Base-by-base conservation (phyloP, 768 basidiomycete species). In the Suillus subaureus region DNA sequence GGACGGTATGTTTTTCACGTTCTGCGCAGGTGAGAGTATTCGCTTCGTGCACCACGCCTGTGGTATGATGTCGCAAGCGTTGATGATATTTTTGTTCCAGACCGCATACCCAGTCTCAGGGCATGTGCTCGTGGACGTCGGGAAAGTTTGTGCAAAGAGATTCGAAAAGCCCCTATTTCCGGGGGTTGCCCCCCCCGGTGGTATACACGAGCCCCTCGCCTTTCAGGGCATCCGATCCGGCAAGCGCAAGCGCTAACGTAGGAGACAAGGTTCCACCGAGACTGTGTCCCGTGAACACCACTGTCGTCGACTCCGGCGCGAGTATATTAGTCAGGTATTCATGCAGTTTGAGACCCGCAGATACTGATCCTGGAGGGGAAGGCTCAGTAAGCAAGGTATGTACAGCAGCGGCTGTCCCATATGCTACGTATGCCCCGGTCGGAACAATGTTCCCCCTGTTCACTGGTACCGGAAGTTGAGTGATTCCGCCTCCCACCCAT, bases 51-150 rank as follows among this genome's bases (percentile, higher is more conserved):
- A 51, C 71, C 71, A 70, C 6, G 62, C 64, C 28, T 72, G 66
- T 1, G 71, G 69, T 2, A 66, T 69, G 26, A 68, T 49, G 2
- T 71, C 66, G 8, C 63, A 55, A 16, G 54, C 57, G 52, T 71
- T 72, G 51, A 71, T 64, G 26, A 71, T 63, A 55, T 71, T 71
- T 8, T 37, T 55, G 54, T 71, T 71, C 70, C 71, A 71, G 1
- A 61, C 64, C 13, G 67, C 26, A 47, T 72, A 68, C 0, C 7
- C 3, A 4, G 45, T 39, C 2, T 15, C 13, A 6, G 5, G 21
- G 18, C 16, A 6, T 31, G 45, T 62, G 31, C 45, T 55, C 13
- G 13, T 5, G 21, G 54, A 23, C 26, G 23, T 0, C 1, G 66
- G 68, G 52, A 69, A 64, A 2, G 57, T 61, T 13, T 13, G 0